Evolutionary conservation across 2,329 filamentous ascomycete species (phyloP).

Genomic region (Clarireedia sp.): DNA sequence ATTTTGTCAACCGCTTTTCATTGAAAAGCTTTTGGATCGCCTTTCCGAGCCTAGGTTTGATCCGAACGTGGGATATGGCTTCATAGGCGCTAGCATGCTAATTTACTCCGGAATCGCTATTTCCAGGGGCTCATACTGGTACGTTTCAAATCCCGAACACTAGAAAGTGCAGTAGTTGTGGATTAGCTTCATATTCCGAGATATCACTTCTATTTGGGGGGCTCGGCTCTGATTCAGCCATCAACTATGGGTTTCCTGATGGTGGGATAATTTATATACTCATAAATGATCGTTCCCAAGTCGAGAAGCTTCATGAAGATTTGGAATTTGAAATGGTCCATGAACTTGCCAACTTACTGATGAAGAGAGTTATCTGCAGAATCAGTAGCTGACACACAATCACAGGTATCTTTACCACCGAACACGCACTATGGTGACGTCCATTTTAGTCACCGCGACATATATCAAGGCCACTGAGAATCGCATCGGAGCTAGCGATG

Average conservation of each 20-base stretch:
- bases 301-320: too few relatives aligned
- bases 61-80: slow-evolving; percentile 15
- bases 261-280: too few relatives aligned
- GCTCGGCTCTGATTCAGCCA: too few relatives aligned
- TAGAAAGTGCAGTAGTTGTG: too few relatives aligned
- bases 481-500: slow-evolving; percentile 10
- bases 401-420: slow-evolving; percentile 5
- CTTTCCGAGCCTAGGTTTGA: slow-evolving; percentile 14
- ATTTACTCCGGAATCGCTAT: slow-evolving; percentile 16
- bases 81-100: slow-evolving; percentile 15
- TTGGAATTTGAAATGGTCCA: too few relatives aligned
- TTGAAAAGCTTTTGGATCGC: slow-evolving; percentile 13
- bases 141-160: background rate
- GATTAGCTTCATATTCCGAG: too few relatives aligned
- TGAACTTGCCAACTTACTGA: too few relatives aligned
- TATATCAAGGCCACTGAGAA: slow-evolving; percentile 38
- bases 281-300: too few relatives aligned
- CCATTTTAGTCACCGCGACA: slow-evolving; percentile 38
- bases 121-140: slow-evolving; percentile 4
- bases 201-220: too few relatives aligned
- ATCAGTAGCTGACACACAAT: background rate
- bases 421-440: slow-evolving; percentile 23
- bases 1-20: slow-evolving; percentile 18
- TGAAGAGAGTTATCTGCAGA: background rate
- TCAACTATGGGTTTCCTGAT: too few relatives aligned